phyloP scores from a whole-genome alignment of 2,329 filamentous ascomycete genomes.

The Amphichorda felina region DNA sequence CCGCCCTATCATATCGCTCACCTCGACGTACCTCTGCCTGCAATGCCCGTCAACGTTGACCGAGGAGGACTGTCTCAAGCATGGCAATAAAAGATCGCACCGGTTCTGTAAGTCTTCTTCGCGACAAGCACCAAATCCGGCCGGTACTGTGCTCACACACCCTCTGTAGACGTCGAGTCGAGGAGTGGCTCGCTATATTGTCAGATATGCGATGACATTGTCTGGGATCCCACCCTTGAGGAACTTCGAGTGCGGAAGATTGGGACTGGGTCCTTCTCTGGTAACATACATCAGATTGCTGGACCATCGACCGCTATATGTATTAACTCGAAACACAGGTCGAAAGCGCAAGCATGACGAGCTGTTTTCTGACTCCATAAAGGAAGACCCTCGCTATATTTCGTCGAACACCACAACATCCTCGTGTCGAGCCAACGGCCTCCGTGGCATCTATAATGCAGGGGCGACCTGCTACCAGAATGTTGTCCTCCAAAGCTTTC shows the following conservation, averaged over 20 bases:
- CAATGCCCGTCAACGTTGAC: constrained; percentile 61
- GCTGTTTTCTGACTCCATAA: constrained; percentile 48
- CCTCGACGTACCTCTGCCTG: constrained; percentile 59
- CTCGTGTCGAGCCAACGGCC: constrained; percentile 75
- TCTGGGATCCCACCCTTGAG: constrained; percentile 73
- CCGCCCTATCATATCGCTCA: constrained; percentile 46
- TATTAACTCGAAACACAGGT: constrained; percentile 20
- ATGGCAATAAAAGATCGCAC: constrained; percentile 59
- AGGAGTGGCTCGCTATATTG: constrained; percentile 65
- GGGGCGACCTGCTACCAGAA: constrained; percentile 99
- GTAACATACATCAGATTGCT: constrained; percentile 25
- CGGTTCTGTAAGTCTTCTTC: constrained; percentile 50
- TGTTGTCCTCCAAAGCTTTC: constrained; percentile 82
- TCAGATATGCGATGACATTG: constrained; percentile 70
- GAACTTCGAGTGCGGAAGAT: constrained; percentile 61
- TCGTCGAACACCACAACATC: constrained; percentile 66
- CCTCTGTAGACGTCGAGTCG: constrained; percentile 59
- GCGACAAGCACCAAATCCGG: background rate
- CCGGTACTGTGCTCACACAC: constrained; percentile 10
- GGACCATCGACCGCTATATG: background rate
- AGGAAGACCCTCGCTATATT: constrained; percentile 68
- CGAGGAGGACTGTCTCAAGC: constrained; percentile 52
- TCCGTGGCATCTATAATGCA: constrained; percentile 91
- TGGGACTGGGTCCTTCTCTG: constrained; percentile 52
- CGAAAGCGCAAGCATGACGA: constrained; percentile 71